Conservation (phyloP, 148 eudicot species). For the Rhododendron molle region DNA sequence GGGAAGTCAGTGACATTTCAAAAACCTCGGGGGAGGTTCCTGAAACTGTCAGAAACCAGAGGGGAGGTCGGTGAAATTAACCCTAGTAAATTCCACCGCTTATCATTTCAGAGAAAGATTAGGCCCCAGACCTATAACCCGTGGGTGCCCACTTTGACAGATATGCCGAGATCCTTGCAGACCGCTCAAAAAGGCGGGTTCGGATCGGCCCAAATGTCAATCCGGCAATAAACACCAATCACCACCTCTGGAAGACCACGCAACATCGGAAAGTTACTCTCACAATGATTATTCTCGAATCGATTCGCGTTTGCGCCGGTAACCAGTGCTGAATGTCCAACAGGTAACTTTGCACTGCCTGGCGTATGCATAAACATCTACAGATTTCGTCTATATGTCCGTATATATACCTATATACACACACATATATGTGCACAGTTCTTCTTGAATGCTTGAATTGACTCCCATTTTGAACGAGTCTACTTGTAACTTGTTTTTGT, state of each 20-base stretch:
- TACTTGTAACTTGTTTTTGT: not conserved
- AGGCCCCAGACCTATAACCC: too few relatives aligned
- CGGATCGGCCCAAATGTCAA: not conserved
- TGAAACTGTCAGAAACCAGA: too few relatives aligned
- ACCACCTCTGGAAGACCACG: not conserved
- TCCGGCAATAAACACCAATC: too few relatives aligned
- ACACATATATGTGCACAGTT: too few relatives aligned
- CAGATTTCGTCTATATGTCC: not conserved
- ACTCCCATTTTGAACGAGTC: not conserved
- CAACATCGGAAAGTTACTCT: not conserved
- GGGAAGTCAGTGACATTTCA: too few relatives aligned
- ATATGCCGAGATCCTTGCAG: not conserved
- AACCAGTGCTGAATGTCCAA: not conserved
- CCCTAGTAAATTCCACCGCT: too few relatives aligned
- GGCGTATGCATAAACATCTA: not conserved
- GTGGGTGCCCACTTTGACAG: too few relatives aligned
- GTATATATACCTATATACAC: too few relatives aligned
- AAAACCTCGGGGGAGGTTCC: too few relatives aligned
- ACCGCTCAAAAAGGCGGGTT: not conserved
- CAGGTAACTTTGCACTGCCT: not conserved
- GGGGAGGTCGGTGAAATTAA: too few relatives aligned
- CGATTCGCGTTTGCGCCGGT: not conserved
- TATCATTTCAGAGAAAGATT: too few relatives aligned
- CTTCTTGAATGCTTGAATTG: too few relatives aligned
- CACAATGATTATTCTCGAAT: not conserved